Conservation (phyloP, 2,329 filamentous ascomycete genomes). For the Hortaea sp. region DNA sequence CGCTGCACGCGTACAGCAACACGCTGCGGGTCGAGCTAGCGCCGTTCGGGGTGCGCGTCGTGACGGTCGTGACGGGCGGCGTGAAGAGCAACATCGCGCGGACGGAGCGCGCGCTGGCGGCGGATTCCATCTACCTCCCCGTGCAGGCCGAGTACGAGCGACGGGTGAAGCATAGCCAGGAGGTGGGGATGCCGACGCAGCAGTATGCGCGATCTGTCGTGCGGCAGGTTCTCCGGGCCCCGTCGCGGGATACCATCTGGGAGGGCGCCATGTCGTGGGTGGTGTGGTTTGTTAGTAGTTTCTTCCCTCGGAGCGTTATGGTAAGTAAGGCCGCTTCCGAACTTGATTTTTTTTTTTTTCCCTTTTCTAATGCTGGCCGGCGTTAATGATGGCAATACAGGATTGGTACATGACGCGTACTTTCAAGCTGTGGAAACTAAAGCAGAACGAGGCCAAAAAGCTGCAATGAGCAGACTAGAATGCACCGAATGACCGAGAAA, state of each 20-base stretch:
- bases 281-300: constrained; percentile 40
- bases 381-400: constrained; percentile 21
- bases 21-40: constrained; percentile 48
- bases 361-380: constrained; percentile 8
- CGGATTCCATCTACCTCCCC: constrained; percentile 42
- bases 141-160: constrained; percentile 42
- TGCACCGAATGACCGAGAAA: too few species aligned
- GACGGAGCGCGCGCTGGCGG: constrained; percentile 37
- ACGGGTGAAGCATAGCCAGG: constrained; percentile 45
- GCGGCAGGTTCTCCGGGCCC: constrained; percentile 34
- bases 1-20: constrained; percentile 48
- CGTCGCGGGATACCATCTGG: constrained; percentile 38
- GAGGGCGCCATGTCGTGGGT: constrained; percentile 40
- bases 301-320: constrained; percentile 34
- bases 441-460: constrained; percentile 18
- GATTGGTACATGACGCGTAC: constrained; percentile 39
- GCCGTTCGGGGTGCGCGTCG: constrained; percentile 39
- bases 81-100: constrained; percentile 50
- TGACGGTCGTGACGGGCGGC: constrained; percentile 47
- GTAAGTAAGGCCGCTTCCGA: constrained; percentile 13
- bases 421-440: constrained; percentile 42
- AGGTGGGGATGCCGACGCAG: constrained; percentile 41
- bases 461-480: not conserved
- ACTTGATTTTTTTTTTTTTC: not conserved
- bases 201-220: constrained; percentile 48